Evolutionary conservation across 202 grass and related monocot genomes (phyloP).

Genomic region (Cymbopogon flexuosus): DNA sequence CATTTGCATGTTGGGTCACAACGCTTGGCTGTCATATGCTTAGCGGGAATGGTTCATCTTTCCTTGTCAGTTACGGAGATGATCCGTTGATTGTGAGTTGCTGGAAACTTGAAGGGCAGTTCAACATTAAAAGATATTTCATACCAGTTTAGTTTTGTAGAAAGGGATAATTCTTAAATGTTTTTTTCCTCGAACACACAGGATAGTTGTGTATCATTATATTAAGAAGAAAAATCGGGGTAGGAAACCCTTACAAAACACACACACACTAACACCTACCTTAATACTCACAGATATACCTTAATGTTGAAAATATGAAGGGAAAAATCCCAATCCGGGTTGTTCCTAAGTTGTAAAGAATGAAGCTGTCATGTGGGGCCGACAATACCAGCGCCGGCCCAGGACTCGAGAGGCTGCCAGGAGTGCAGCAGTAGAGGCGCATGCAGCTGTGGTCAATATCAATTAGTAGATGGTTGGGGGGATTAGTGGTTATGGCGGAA

Average conservation of each 20-base stretch:
- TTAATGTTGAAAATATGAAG: not conserved
- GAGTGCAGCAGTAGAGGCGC: too few relatives aligned
- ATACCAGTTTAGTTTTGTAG: not conserved
- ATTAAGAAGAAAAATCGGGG: not conserved
- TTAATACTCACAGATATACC: not conserved
- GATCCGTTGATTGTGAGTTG: not conserved
- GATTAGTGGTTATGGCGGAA: too few relatives aligned
- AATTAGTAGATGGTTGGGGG: too few relatives aligned
- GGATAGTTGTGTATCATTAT: not conserved
- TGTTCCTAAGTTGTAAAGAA: not conserved
- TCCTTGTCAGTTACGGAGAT: not conserved
- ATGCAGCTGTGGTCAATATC: too few relatives aligned
- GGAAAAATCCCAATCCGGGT: not conserved
- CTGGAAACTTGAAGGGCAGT: not conserved
- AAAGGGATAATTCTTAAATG: not conserved
- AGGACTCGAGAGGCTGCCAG: too few relatives aligned
- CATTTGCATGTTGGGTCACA: not conserved
- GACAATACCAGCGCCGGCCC: too few relatives aligned
- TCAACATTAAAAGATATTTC: not conserved
- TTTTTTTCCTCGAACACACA: not conserved
- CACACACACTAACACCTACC: not conserved
- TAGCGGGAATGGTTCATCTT: not conserved
- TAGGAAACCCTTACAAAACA: not conserved
- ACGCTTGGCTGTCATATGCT: not conserved
- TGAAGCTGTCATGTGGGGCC: not conserved